Evolutionary conservation across 1,284 basidiomycete species (phyloP).

Genomic region (Lentinus polychrous): DNA sequence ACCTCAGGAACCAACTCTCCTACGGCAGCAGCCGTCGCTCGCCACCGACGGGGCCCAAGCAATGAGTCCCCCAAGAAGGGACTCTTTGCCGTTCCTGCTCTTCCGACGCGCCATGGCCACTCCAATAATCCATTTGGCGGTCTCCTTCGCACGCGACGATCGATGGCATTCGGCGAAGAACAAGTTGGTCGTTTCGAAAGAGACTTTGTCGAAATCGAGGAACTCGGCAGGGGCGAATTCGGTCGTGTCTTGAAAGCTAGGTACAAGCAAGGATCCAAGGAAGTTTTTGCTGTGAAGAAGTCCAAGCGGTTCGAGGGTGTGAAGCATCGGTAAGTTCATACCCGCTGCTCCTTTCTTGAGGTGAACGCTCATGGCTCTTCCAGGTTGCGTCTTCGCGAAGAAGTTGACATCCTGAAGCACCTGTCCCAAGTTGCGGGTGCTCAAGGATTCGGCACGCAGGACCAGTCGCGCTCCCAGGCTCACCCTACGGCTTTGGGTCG

Average conservation of each 20-base stretch:
- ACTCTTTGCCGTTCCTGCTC: slow-evolving; percentile 15
- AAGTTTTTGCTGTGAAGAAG: slow-evolving; percentile 88
- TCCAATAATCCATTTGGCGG: slow-evolving; percentile 6
- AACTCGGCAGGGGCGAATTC: slow-evolving; percentile 91
- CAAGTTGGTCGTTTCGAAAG: slow-evolving; percentile 63
- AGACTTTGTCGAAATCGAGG: slow-evolving; percentile 76
- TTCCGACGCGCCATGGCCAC: slow-evolving; percentile 13
- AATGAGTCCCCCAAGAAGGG: slow-evolving; percentile 12
- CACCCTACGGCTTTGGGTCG: slow-evolving; percentile 19
- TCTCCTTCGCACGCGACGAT: slow-evolving; percentile 12
- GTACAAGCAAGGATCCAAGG: slow-evolving; percentile 49
- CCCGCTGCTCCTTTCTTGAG: neutral
- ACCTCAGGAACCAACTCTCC: slow-evolving; percentile 30
- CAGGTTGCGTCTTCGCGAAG: slow-evolving; percentile 87
- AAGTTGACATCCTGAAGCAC: slow-evolving; percentile 89
- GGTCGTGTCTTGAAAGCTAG: slow-evolving; percentile 90
- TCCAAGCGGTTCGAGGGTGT: slow-evolving; percentile 91
- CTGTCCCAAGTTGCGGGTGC: slow-evolving; percentile 39
- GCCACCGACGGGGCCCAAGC: slow-evolving; percentile 12
- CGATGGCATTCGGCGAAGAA: slow-evolving; percentile 29
- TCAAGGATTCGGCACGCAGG: slow-evolving; percentile 9
- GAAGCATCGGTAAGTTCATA: slow-evolving; percentile 79
- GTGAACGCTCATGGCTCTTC: neutral
- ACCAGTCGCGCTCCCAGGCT: slow-evolving; percentile 13
- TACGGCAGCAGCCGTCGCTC: slow-evolving; percentile 18